Percentiles rank a stretch among this genome's conserved stretches.
phyloP scores from a whole-genome alignment of 2,329 filamentous ascomycete genomes.

The Colletotrichum horii region DNA sequence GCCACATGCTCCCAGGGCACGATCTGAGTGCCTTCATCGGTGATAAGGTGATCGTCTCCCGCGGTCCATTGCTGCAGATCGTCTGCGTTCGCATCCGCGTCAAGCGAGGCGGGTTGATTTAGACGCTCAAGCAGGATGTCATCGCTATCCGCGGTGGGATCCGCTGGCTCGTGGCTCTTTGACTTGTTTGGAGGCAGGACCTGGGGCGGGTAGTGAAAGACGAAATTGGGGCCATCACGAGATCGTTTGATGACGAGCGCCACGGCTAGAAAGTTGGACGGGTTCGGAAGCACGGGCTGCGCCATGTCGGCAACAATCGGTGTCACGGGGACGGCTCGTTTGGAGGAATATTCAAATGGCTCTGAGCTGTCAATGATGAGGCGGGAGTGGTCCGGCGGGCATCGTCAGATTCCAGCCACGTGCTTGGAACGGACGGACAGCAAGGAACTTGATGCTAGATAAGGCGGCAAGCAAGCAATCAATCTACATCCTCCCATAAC shows the following conservation, averaged over 20 bases:
- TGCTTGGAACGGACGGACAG: neutral
- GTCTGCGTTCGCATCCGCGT: constrained; percentile 34
- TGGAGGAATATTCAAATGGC: neutral
- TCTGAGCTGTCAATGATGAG: neutral
- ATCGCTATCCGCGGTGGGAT: constrained; percentile 49
- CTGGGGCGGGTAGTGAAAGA: constrained; percentile 85
- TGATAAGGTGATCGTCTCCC: constrained; percentile 58
- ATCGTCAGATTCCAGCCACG: neutral
- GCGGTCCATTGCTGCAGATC: constrained; percentile 52
- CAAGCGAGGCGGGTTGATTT: constrained; percentile 38
- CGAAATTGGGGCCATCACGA: constrained; percentile 79
- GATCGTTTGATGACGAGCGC: constrained; percentile 77
- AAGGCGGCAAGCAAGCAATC: neutral
- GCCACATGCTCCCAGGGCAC: constrained; percentile 76
- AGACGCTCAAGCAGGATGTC: constrained; percentile 56
- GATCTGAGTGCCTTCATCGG: constrained; percentile 60
- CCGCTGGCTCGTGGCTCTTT: constrained; percentile 36
- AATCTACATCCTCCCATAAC: neutral
- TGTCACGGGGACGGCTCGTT: neutral
- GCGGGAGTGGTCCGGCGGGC: neutral
- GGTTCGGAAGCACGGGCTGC: constrained; percentile 53
- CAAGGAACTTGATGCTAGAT: neutral
- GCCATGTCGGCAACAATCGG: constrained; percentile 41
- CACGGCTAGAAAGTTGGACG: constrained; percentile 69
- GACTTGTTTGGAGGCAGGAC: constrained; percentile 46